Evolutionary conservation across 2,329 filamentous ascomycete species (phyloP).

Genomic region (Trichothecium roseum): DNA sequence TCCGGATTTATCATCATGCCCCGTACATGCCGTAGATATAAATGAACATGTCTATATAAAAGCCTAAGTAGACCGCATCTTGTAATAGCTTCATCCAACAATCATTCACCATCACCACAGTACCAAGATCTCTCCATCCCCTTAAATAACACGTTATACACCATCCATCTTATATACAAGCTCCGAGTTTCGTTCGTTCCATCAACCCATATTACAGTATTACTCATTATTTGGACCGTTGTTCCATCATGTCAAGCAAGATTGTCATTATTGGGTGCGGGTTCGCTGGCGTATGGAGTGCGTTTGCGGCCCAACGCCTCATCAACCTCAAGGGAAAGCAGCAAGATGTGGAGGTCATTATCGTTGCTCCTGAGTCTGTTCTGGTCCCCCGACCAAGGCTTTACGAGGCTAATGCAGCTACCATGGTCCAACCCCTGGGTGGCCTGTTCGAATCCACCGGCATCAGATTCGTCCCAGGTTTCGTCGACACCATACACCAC

Average conservation of each 20-base stretch:
- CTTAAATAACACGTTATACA: no score
- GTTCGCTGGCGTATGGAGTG: conserved; percentile 25
- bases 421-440: conserved; percentile 12
- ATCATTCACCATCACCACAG: no score
- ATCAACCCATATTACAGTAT: no score
- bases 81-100: no score
- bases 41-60: no score
- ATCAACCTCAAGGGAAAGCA: conserved; percentile 11
- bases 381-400: conserved; percentile 23
- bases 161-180: no score
- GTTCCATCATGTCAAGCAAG: conserved; percentile 2
- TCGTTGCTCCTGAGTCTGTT: conserved; percentile 20
- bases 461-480: conserved; percentile 15
- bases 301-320: conserved; percentile 21
- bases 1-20: no score
- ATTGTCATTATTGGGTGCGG: conserved; percentile 19
- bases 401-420: conserved; percentile 18
- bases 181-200: no score
- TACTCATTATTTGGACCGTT: no score
- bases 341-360: conserved; percentile 14
- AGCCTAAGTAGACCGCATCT: no score
- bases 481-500: conserved; percentile 11
- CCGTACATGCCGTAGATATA: no score
- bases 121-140: no score
- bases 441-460: conserved; percentile 15